phyloP scores from a whole-genome alignment of 352 stramenopile species.

The Phytophthora vignae region DNA sequence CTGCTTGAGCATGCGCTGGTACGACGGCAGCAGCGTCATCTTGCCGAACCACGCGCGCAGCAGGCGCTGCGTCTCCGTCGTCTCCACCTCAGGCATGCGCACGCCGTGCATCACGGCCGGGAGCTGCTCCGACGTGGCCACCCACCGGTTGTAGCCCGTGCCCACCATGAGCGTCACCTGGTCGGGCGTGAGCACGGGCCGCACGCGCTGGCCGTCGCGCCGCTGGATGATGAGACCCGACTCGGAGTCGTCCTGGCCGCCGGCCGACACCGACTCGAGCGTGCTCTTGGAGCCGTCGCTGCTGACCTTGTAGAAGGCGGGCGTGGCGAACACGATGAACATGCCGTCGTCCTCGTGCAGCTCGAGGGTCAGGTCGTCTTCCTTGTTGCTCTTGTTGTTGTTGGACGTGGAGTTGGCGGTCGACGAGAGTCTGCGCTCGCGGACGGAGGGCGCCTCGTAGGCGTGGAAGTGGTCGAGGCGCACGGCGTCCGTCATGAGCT shows the following conservation, averaged over 20 bases:
- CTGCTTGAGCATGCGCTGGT: conserved; percentile 61
- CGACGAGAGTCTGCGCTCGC: conserved; percentile 28
- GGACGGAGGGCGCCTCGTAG: conserved; percentile 47
- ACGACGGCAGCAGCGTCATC: conserved; percentile 65
- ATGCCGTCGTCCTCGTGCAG: conserved; percentile 69
- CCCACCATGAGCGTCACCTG: conserved; percentile 70
- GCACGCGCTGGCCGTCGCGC: conserved; percentile 49
- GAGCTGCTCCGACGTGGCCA: conserved; percentile 50
- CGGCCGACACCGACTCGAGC: conserved; percentile 39
- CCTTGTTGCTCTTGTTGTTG: too few species aligned
- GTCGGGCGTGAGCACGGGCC: conserved; percentile 58
- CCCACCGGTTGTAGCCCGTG: conserved; percentile 63
- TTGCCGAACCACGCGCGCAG: conserved; percentile 67
- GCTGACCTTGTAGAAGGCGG: conserved; percentile 60
- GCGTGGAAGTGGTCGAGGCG: conserved; percentile 73
- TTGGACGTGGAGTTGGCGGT: background rate
- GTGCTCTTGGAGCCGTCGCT: conserved; percentile 30
- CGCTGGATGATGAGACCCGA: conserved; percentile 66
- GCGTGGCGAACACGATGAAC: conserved; percentile 65
- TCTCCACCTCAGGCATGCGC: conserved; percentile 54
- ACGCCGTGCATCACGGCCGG: conserved; percentile 67
- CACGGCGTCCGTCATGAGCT: conserved; percentile 61
- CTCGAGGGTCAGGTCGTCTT: conserved; percentile 54
- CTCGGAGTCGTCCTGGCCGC: conserved; percentile 38
- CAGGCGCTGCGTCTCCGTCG: conserved; percentile 41